A percentile compares a stretch with the other conserved stretches of the same genome.
Conservation (phyloP, 148 eudicot species). For the Hydrangea macrophylla region DNA sequence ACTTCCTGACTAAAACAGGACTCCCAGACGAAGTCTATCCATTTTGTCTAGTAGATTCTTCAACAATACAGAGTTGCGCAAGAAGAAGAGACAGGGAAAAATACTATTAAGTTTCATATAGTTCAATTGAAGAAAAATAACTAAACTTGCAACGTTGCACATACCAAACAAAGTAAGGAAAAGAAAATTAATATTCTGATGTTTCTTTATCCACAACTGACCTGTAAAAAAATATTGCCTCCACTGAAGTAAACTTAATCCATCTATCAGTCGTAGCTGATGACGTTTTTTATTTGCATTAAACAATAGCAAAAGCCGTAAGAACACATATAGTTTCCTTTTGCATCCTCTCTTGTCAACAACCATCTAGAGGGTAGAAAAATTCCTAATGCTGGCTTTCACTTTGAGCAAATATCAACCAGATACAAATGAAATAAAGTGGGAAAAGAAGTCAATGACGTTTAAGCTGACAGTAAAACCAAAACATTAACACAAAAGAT, state of each 20-base stretch:
- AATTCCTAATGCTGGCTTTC: not conserved
- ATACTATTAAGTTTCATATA: no score
- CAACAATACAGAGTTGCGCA: no score
- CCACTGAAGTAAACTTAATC: constrained; percentile 1
- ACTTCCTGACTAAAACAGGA: not conserved
- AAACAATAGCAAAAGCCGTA: not conserved
- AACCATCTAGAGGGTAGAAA: not conserved
- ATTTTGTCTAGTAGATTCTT: no score
- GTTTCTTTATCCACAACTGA: not conserved
- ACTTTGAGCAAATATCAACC: not conserved
- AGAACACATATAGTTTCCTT: not conserved
- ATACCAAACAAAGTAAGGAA: not conserved
- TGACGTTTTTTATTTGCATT: not conserved
- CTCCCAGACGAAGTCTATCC: not conserved
- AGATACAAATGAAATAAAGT: not conserved
- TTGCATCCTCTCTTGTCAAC: not conserved
- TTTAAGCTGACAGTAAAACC: not conserved
- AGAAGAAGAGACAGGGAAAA: no score
- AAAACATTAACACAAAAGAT: not conserved
- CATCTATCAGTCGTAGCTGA: not conserved
- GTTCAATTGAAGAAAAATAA: no score
- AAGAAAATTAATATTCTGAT: not conserved
- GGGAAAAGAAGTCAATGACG: not conserved
- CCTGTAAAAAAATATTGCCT: constrained; percentile 3
- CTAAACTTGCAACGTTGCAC: no score